Evolutionary conservation across 805 yeast genomes (phyloP).

Genomic region (Metschnikowia rubicola): DNA sequence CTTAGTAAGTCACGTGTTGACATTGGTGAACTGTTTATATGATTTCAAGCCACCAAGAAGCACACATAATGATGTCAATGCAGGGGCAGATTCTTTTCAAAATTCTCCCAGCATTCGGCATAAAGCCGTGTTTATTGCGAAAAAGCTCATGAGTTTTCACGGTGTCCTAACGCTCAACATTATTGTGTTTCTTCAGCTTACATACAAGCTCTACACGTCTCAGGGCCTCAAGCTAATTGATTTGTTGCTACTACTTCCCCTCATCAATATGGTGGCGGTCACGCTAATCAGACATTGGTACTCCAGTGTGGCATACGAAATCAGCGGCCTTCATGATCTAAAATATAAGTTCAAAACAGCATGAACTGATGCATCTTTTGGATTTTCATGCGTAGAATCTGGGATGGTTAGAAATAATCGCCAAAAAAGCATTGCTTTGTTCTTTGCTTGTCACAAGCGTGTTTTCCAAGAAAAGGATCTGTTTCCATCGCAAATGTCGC

Average conservation of each 20-base stretch:
- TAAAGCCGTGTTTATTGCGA: no score
- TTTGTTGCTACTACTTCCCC: conserved; percentile 17
- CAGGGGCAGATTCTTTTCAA: background rate
- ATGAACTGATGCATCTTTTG: background rate
- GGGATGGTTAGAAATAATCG: background rate
- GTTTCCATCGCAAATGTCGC: no score
- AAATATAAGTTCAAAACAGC: conserved; percentile 24
- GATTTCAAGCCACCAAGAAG: conserved; percentile 8
- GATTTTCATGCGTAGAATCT: background rate
- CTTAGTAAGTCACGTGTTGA: conserved; percentile 9
- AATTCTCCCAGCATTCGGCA: background rate
- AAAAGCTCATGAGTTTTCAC: background rate
- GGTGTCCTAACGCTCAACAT: conserved; percentile 11
- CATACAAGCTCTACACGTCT: conserved; percentile 1
- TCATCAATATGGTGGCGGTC: conserved; percentile 17
- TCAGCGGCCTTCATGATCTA: conserved; percentile 15
- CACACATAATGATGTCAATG: background rate
- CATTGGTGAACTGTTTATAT: conserved; percentile 11
- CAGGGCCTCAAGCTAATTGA: background rate
- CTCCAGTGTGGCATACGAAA: conserved; percentile 8
- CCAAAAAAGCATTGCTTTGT: background rate
- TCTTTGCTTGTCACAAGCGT: background rate
- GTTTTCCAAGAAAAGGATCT: no score
- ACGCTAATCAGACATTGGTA: conserved; percentile 17
- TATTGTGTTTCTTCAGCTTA: conserved; percentile 16